Conservation (phyloP, 73 alveolate genomes). For the Durusdinium trenchii region DNA sequence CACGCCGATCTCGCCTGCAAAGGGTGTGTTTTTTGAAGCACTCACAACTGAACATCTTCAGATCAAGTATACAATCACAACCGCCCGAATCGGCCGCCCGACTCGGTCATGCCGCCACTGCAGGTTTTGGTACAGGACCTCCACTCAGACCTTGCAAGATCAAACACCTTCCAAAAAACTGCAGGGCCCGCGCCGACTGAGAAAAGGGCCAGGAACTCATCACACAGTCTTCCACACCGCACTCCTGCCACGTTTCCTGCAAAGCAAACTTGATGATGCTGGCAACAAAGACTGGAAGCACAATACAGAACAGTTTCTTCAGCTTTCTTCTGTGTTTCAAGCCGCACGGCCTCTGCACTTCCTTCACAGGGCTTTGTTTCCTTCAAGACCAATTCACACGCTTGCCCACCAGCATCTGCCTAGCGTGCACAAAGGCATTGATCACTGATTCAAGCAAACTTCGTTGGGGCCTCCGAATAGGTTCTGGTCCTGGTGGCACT, state of each 20-base stretch:
- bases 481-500: slow-evolving; percentile 65
- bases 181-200: neutral
- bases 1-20: slow-evolving; percentile 70
- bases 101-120: slow-evolving; percentile 77
- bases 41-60: neutral
- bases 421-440: neutral
- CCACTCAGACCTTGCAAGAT: slow-evolving; percentile 53
- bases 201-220: slow-evolving; percentile 31
- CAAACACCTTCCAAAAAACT: neutral
- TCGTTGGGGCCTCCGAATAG: slow-evolving; percentile 4
- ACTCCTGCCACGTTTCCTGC: slow-evolving; percentile 31
- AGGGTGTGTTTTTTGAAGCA: too few relatives aligned
- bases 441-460: neutral
- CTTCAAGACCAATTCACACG: slow-evolving; percentile 56
- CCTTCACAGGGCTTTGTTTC: slow-evolving; percentile 35
- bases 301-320: neutral
- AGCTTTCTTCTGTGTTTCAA: neutral
- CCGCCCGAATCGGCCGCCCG: neutral
- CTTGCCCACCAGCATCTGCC: slow-evolving; percentile 90
- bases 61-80: neutral
- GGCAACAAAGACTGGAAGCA: neutral
- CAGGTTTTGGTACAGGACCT: slow-evolving; percentile 63
- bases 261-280: too few relatives aligned
- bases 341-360: neutral
- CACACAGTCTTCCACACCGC: slow-evolving; percentile 70